These are phyloP conservation scores for Endogone sp. DNA, from an alignment of 192 early-diverging fungal genomes.

Conservation along the genomic window DNA sequence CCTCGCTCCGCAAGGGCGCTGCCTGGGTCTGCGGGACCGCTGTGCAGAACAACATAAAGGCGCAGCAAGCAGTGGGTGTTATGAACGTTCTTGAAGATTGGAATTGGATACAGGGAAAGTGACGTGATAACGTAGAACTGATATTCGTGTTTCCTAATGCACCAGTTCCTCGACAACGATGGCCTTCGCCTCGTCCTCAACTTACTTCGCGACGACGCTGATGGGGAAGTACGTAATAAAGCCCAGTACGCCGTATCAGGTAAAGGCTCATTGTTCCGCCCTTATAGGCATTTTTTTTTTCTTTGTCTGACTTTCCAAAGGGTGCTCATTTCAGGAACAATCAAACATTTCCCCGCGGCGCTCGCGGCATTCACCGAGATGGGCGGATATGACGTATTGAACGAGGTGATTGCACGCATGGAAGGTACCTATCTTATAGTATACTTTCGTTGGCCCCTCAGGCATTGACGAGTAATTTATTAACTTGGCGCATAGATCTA, in stretches of 20 bases:
- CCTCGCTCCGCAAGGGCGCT: slow-evolving; percentile 58
- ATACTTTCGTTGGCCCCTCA: too few species aligned
- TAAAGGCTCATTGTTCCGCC: too few species aligned
- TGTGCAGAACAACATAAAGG: slow-evolving; percentile 88
- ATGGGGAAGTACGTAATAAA: slow-evolving; percentile 52
- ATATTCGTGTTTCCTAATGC: not conserved
- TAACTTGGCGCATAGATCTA: slow-evolving; percentile 20
- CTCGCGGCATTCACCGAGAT: slow-evolving; percentile 50
- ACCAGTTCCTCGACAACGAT: slow-evolving; percentile 41
- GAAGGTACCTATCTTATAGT: slow-evolving; percentile 30
- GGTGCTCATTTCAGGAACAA: too few species aligned
- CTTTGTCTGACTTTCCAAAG: too few species aligned
- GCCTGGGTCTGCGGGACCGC: slow-evolving; percentile 93
- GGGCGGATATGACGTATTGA: slow-evolving; percentile 41
- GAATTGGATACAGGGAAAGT: not conserved
- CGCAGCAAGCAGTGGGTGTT: slow-evolving; percentile 64
- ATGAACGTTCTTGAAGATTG: not conserved
- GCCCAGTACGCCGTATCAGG: slow-evolving; percentile 71
- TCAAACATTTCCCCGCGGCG: slow-evolving; percentile 54
- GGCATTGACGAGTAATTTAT: not conserved
- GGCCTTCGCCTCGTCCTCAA: slow-evolving; percentile 44
- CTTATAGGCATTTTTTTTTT: too few species aligned
- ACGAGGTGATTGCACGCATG: slow-evolving; percentile 39
- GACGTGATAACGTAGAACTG: too few species aligned
- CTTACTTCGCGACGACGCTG: slow-evolving; percentile 37